Percentiles rank a stretch among this genome's conserved stretches.
Conservation (phyloP, 2,329 filamentous ascomycete genomes). For the Arthroderma uncinatum region DNA sequence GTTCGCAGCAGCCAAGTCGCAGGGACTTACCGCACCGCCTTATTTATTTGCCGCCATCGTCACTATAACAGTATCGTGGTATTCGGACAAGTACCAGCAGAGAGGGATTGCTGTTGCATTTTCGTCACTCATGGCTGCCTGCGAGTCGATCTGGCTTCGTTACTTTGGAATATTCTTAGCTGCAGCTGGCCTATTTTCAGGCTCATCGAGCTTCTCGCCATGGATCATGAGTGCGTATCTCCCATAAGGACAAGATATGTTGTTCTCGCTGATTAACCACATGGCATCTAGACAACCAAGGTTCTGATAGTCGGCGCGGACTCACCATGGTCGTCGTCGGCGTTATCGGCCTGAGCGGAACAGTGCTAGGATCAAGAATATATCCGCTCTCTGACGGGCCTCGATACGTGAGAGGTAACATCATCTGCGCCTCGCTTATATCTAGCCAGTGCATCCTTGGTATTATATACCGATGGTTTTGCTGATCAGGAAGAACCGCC, state of each 20-base stretch:
- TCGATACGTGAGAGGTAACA: constrained; percentile 44
- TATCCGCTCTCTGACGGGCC: constrained; percentile 45
- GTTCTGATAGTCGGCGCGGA: constrained; percentile 55
- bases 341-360: constrained; percentile 54
- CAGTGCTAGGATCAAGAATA: constrained; percentile 52
- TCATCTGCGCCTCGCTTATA: constrained; percentile 52
- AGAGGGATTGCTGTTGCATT: constrained; percentile 49
- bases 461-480: constrained; percentile 42
- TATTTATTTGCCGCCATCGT: constrained; percentile 57
- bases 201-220: constrained; percentile 59
- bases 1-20: constrained; percentile 55
- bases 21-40: constrained; percentile 61
- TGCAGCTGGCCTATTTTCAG: constrained; percentile 53
- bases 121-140: constrained; percentile 47
- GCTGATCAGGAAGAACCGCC: constrained; percentile 40
- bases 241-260: neutral
- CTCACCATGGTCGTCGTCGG: constrained; percentile 57
- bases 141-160: constrained; percentile 39
- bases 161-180: constrained; percentile 46
- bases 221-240: constrained; percentile 48
- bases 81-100: constrained; percentile 56
- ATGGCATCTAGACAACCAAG: constrained; percentile 49
- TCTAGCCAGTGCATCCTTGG: constrained; percentile 48
- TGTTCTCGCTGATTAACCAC: constrained; percentile 50
- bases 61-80: constrained; percentile 49